Conservation (phyloP, 2,329 filamentous ascomycete species). For the Aspergillus fijiensis region DNA sequence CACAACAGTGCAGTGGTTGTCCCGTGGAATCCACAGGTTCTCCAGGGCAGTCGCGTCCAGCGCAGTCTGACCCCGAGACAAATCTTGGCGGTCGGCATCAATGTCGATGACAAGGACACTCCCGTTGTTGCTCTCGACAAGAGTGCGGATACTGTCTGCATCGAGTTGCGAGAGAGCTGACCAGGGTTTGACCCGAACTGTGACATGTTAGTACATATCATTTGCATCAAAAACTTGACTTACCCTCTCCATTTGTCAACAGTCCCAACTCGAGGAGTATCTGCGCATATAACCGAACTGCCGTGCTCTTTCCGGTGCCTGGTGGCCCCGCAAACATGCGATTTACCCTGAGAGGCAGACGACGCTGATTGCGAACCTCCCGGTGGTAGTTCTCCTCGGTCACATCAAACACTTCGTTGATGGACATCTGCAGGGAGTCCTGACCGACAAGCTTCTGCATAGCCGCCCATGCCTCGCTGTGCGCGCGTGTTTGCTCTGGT, state of each 20-base stretch:
- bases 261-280: constrained; percentile 21
- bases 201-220: not conserved
- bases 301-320: constrained; percentile 24
- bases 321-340: constrained; percentile 20
- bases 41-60: constrained; percentile 11
- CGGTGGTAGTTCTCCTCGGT: constrained; percentile 21
- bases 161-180: constrained; percentile 9
- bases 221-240: not conserved
- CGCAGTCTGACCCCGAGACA: not conserved
- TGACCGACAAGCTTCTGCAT: constrained; percentile 21
- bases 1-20: constrained; percentile 18
- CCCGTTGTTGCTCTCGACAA: constrained; percentile 11
- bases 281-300: constrained; percentile 21
- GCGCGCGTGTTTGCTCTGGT: constrained; percentile 12
- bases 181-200: constrained; percentile 7
- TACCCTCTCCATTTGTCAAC: constrained; percentile 15
- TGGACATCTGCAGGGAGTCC: constrained; percentile 17
- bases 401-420: constrained; percentile 16
- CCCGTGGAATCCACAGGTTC: constrained; percentile 4
- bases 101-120: constrained; percentile 21
- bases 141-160: constrained; percentile 1
- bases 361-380: constrained; percentile 20
- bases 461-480: constrained; percentile 18
- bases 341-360: constrained; percentile 17
- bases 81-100: constrained; percentile 10